Percentiles rank a stretch among this genome's conserved stretches.
These are phyloP conservation scores for Rhododendron vialii DNA, from an alignment of 148 eudicot species.

Conservation along the genomic window DNA sequence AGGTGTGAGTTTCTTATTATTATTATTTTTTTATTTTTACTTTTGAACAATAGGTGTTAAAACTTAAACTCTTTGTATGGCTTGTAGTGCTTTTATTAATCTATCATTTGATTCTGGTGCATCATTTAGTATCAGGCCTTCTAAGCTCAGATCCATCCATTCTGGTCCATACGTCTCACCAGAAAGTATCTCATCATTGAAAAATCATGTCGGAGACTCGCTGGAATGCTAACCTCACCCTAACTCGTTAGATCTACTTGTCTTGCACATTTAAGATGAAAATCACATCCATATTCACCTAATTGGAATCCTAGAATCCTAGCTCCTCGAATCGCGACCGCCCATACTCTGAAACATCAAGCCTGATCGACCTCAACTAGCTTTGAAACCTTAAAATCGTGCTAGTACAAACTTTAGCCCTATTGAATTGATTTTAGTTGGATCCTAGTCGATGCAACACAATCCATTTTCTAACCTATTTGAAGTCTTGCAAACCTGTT, in stretches of 20 bases:
- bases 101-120: no score
- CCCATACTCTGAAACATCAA: neutral
- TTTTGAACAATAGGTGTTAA: no score
- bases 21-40: no score
- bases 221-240: neutral
- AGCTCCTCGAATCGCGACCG: neutral
- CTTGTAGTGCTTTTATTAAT: no score
- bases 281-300: neutral
- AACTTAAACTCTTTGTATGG: no score
- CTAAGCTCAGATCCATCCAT: neutral
- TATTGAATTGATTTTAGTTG: no score
- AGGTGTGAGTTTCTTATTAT: no score
- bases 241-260: neutral
- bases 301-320: no score
- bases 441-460: neutral
- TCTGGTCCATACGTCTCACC: neutral
- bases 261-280: neutral
- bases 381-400: neutral
- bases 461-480: neutral
- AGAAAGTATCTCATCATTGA: neutral
- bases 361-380: neutral
- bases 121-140: neutral
- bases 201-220: neutral
- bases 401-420: neutral
- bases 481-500: neutral